phyloP scores from a whole-genome alignment of 2,329 filamentous ascomycete genomes.

The Diatrype stigma region DNA sequence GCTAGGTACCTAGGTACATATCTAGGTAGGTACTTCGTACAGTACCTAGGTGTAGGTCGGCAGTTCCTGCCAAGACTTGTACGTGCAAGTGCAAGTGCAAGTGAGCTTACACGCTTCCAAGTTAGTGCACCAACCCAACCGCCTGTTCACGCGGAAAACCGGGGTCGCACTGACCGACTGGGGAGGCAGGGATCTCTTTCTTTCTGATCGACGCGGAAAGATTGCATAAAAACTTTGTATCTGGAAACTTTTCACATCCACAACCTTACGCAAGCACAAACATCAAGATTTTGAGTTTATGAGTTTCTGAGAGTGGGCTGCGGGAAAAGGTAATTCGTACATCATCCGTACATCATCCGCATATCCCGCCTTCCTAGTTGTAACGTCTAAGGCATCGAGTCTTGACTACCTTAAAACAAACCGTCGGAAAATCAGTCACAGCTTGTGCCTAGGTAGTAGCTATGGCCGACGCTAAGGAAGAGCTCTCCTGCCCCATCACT shows the following conservation, averaged over 20 bases:
- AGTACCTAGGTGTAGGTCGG: not conserved
- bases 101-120: too few relatives aligned
- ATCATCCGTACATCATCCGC: too few relatives aligned
- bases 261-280: not conserved
- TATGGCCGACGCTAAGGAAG: not conserved
- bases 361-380: too few relatives aligned
- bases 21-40: too few relatives aligned
- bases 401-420: not conserved
- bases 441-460: not conserved
- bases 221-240: not conserved
- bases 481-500: constrained; percentile 36
- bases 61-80: not conserved
- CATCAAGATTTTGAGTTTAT: not conserved
- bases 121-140: too few relatives aligned
- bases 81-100: not conserved
- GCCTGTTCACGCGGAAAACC: too few relatives aligned
- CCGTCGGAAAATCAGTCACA: not conserved
- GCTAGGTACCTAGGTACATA: too few relatives aligned
- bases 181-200: not conserved
- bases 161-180: not conserved
- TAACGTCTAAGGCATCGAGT: too few relatives aligned
- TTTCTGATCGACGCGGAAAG: not conserved
- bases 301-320: too few relatives aligned
- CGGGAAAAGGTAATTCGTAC: too few relatives aligned
- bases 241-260: not conserved